Evolutionary conservation across 2,329 filamentous ascomycete genomes (phyloP), one percentile per base, ranked within the genome.

Genomic region (Phialophora tarda): DNA sequence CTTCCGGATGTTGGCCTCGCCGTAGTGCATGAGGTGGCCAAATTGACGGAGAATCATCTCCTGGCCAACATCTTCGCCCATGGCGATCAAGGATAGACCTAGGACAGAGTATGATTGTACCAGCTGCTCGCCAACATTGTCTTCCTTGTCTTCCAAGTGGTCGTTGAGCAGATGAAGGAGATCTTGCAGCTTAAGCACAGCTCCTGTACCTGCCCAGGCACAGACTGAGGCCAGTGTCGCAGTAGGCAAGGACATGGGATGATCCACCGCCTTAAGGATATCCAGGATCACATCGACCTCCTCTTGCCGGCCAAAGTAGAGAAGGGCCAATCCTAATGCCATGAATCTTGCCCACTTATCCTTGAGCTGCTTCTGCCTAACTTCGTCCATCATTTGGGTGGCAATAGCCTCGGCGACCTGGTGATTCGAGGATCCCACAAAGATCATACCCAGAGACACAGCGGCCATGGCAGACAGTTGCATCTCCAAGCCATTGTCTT

Each of bases 311-410:
- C 95, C 95, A 74, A 99, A 98, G 85, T 93, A 99, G 30, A 99
- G 84, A 28, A 99, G 85, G 1, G 94, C 95, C 69, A 99, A 85
- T 71, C 95, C 95, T 50, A 99, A 89, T 23, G 92, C 93, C 82
- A 99, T 90, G 82, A 99, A 99, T 21, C 95, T 89, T 34, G 93
- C 95, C 95, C 95, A 99, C 81, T 98, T 99, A 81, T 98, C 92
- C 73, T 96, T 97, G 67, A 99, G 83, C 78, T 97, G 93, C 75
- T 87, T 89, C 80, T 91, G 90, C 64, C 93, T 88, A 67, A 98
- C 94, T 65, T 98, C 94, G 72, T 99, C 95, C 79, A 99, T 87
- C 73, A 99, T 84, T 0, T 94, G 96, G 63, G 91, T 92, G 62
- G 98, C 89, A 73, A 99, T 95, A 10, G 93, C 90, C 79, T 96